Evolutionary conservation across 495 filamentous ascomycete species (phyloP), one percentile per base, ranked within the genome.

Genomic region (Tuber microsphaerosporum): DNA sequence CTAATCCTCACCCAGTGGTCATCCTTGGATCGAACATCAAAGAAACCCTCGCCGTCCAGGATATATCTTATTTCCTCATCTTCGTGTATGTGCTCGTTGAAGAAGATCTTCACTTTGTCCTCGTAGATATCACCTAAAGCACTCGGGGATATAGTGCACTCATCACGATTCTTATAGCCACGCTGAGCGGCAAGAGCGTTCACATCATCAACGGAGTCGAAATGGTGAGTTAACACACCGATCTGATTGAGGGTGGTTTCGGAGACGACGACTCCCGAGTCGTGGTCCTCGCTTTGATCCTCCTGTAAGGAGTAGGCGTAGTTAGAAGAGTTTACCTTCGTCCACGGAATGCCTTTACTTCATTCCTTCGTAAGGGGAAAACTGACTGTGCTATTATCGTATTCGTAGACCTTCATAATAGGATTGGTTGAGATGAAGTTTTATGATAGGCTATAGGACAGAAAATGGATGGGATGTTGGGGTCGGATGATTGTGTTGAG

Each of bases 51-150:
- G 2, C 95, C 95, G 76, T 93, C 95, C 43, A 93, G 86, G 80
- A 99, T 92, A 82, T 97, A 99, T n/a, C 95, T 88, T 75, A 99
- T 99, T 89, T 99, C 95, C 87, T 99, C 95, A 82, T 98, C 96
- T 86, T 99, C 95, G 80, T 99, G 95, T 80, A 98, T 85, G 84
- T 99, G 95, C 87, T 99, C 95, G 69, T 91, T 83, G 86, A 98
- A 98, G 86, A 99, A 99, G 75, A 83, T 89, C 85, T 92, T 93
- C 76, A 99, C 92, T 82, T 98, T 97, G 76, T 90, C 88, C 85
- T 99, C 95, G 85, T 94, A 94, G 43, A 88, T 84, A 65, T 87
- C 91, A 72, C 94, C 94, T 93, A 98, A 94, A 74, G 89, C 91
- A 76, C 88, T 88, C 0, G 93, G 94, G 34, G 93, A 94, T n/a